These are phyloP conservation scores for grape (Vitis vinifera) DNA, from an alignment of 164 flowering plant genomes.

Conservation along the genomic window DNA sequence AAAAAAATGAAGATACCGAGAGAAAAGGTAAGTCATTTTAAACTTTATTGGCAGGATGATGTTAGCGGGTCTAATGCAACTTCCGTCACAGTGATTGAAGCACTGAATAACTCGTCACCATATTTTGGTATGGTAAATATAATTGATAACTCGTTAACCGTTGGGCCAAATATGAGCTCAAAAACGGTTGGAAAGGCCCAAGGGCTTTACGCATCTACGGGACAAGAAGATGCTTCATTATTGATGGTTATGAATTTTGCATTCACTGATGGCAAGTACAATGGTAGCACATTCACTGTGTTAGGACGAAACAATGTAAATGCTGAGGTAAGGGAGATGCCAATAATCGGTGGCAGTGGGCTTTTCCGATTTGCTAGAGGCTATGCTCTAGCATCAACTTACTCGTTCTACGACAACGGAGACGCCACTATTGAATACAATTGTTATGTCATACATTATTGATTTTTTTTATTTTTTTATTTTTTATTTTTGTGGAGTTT, in stretches of 20 bases:
- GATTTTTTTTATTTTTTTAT: too few species aligned
- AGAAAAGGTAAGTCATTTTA: conserved; percentile 29
- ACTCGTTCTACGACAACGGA: not conserved
- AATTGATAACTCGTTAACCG: conserved; percentile 36
- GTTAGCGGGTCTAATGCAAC: not conserved
- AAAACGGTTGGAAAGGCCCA: conserved; percentile 34
- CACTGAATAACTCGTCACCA: conserved; percentile 4
- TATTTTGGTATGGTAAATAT: conserved; percentile 20
- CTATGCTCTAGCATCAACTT: not conserved
- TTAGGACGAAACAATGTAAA: conserved; percentile 28
- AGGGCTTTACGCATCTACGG: conserved; percentile 32
- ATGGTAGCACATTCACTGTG: conserved; percentile 31
- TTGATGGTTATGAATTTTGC: conserved; percentile 41
- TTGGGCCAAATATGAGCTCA: conserved; percentile 24
- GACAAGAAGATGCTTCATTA: conserved; percentile 19
- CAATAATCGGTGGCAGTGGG: conserved; percentile 42
- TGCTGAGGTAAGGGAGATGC: conserved; percentile 33
- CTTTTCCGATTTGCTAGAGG: conserved; percentile 19
- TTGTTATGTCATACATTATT: conserved; percentile 12
- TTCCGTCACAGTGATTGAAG: not conserved
- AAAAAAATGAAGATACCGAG: not conserved
- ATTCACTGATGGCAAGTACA: conserved; percentile 32
- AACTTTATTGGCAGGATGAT: conserved; percentile 37
- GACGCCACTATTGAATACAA: conserved; percentile 15
- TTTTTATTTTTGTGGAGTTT: too few species aligned